Percentiles rank a stretch among this genome's conserved stretches.
Evolutionary conservation across 1,284 basidiomycete species (phyloP).

Genomic region (Trametes pubescens): DNA sequence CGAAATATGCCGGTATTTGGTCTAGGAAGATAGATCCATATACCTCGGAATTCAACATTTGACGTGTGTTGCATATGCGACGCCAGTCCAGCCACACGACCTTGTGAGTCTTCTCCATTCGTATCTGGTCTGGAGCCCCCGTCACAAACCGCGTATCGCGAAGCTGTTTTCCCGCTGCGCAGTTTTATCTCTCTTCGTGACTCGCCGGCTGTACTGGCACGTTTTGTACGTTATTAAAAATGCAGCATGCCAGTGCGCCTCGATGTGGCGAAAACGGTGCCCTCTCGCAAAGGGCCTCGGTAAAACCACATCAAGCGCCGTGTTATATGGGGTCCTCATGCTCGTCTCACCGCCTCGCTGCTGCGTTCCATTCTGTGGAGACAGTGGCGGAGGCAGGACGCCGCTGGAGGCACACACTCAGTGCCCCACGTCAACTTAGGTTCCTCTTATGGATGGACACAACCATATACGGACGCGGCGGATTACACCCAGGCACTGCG

Average conservation of each 20-base stretch:
- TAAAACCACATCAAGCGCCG: slow-evolving; percentile 9
- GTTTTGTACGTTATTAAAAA: slow-evolving; percentile 18
- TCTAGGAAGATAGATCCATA: background rate
- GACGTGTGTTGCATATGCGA: background rate
- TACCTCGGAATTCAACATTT: background rate
- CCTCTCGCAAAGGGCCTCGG: slow-evolving; percentile 6
- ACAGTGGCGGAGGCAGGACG: background rate
- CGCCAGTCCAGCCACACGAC: background rate
- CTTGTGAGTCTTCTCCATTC: background rate
- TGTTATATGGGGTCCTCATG: slow-evolving; percentile 20
- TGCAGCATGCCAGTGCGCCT: background rate
- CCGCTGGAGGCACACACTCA: background rate
- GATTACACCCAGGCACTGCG: background rate
- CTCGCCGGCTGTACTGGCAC: background rate
- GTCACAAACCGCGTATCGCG: slow-evolving; percentile 14
- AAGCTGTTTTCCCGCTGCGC: background rate
- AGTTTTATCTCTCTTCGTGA: background rate
- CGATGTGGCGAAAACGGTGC: background rate
- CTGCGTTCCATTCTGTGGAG: background rate
- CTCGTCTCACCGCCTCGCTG: slow-evolving; percentile 2
- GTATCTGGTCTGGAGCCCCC: slow-evolving; percentile 5
- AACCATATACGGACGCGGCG: background rate
- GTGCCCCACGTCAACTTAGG: slow-evolving; percentile 6
- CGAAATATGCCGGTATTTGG: too few relatives aligned
- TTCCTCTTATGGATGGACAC: slow-evolving; percentile 7